A percentile compares a stretch with the other conserved stretches of the same genome.
These are phyloP conservation scores for Coniella vitis DNA, from an alignment of 2,329 filamentous ascomycete genomes.

Conservation along the genomic window DNA sequence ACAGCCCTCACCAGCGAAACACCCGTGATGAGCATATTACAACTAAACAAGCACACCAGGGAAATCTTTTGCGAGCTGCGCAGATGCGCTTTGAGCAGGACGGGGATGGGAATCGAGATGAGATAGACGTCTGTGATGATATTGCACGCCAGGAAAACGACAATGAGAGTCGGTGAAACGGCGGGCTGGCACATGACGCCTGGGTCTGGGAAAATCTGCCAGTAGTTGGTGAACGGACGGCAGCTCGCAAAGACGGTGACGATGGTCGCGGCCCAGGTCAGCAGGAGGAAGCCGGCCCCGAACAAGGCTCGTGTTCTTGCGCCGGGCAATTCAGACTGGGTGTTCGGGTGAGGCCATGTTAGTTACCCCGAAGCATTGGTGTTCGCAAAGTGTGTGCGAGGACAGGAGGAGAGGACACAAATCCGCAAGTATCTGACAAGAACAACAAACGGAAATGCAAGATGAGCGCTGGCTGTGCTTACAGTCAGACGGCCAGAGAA, in stretches of 20 bases:
- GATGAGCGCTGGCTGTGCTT: no score
- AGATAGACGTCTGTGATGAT: slow-evolving; percentile 15
- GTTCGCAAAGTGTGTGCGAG: no score
- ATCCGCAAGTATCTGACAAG: background rate
- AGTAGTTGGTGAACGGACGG: slow-evolving; percentile 45
- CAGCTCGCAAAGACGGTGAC: slow-evolving; percentile 46
- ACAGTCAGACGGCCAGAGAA: slow-evolving; percentile 45
- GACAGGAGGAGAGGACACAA: background rate
- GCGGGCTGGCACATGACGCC: slow-evolving; percentile 32
- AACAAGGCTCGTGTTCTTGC: slow-evolving; percentile 35
- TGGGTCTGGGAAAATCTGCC: slow-evolving; percentile 53
- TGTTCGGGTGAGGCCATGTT: background rate
- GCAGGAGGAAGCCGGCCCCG: slow-evolving; percentile 41
- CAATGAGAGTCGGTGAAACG: slow-evolving; percentile 6
- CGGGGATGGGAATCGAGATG: slow-evolving; percentile 10
- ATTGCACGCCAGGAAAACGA: slow-evolving; percentile 9
- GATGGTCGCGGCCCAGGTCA: slow-evolving; percentile 42
- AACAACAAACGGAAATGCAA: background rate
- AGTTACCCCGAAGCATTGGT: no score
- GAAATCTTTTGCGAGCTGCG: slow-evolving; percentile 6
- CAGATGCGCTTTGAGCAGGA: slow-evolving; percentile 5
- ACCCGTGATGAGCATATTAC: slow-evolving; percentile 11
- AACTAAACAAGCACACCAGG: slow-evolving; percentile 12
- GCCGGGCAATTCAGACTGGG: slow-evolving; percentile 29
- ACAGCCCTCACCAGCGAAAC: slow-evolving; percentile 7